phyloP scores from a whole-genome alignment of 768 basidiomycete genomes.

The Mrakia frigida region DNA sequence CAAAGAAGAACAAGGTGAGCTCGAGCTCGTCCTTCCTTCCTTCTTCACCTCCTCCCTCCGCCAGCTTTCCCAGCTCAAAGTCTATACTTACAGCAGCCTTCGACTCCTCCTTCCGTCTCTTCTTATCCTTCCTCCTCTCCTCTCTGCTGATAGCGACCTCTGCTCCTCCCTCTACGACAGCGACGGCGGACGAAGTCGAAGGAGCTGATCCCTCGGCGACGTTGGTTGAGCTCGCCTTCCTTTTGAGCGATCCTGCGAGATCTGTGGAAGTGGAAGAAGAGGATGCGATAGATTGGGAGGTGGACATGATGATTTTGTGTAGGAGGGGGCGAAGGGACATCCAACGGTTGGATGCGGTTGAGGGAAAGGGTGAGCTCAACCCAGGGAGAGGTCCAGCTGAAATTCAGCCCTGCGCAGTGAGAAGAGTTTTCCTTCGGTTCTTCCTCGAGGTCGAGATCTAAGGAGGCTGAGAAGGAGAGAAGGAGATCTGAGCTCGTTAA shows the following conservation, averaged over 20 bases:
- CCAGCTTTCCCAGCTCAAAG: neutral
- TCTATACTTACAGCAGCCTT: conserved; percentile 2
- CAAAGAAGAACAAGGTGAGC: neutral
- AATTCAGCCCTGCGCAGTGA: neutral
- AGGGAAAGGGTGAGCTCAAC: neutral
- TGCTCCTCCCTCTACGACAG: neutral
- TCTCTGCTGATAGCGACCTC: neutral
- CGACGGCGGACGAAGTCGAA: neutral
- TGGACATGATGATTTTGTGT: conserved; percentile 5
- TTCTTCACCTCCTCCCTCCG: neutral
- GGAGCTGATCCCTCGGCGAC: neutral
- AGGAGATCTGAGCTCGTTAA: too few species aligned
- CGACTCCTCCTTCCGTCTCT: conserved; percentile 20
- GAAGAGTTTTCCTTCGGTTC: neutral
- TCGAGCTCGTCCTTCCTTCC: neutral
- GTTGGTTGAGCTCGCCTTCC: conserved; percentile 7
- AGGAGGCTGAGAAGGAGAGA: too few species aligned
- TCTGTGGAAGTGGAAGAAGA: neutral
- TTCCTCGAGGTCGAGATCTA: too few species aligned
- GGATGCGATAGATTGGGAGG: neutral
- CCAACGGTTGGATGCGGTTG: neutral
- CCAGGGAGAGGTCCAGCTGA: neutral
- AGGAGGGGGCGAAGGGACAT: neutral
- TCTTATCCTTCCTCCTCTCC: conserved; percentile 24
- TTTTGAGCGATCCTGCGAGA: neutral